Percentiles rank a stretch among this genome's conserved stretches.
phyloP scores from a whole-genome alignment of 1,284 basidiomycete genomes.

The Ceratobasidium sp. region DNA sequence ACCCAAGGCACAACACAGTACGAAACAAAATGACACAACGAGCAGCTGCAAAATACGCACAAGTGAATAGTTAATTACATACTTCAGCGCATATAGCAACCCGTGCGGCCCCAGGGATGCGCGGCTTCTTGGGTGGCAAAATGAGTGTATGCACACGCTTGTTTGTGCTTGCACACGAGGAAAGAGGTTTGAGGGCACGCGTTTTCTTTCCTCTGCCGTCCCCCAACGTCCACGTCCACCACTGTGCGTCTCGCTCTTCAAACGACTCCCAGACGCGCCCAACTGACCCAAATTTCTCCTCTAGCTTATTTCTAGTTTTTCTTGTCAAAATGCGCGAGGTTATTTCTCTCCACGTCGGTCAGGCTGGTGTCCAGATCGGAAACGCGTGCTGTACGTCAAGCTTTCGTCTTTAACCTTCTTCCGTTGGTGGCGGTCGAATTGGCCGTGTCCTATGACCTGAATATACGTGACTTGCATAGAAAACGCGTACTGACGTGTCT shows the following conservation, averaged over 20 bases:
- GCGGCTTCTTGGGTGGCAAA: conserved; percentile 24
- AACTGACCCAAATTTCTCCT: conserved; percentile 13
- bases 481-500: conserved; percentile 43
- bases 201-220: not conserved
- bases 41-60: not conserved
- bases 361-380: conserved; percentile 96
- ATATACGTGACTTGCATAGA: not conserved
- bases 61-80: conserved; percentile 32
- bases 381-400: conserved; percentile 74
- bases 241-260: conserved; percentile 17
- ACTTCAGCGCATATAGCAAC: conserved; percentile 29
- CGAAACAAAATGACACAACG: conserved; percentile 6
- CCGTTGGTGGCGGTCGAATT: not conserved
- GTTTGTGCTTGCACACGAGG: not conserved
- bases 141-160: conserved; percentile 11
- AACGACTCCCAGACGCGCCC: not conserved
- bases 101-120: not conserved
- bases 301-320: conserved; percentile 16
- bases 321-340: conserved; percentile 60
- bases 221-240: conserved; percentile 44
- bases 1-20: conserved; percentile 6
- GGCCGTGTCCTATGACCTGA: not conserved
- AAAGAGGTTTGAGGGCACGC: conserved; percentile 27
- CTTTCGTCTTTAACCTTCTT: conserved; percentile 15
- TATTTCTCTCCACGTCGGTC: conserved; percentile 93